phyloP scores from a whole-genome alignment of 805 yeast species.

The Deakozyma indianensis region DNA sequence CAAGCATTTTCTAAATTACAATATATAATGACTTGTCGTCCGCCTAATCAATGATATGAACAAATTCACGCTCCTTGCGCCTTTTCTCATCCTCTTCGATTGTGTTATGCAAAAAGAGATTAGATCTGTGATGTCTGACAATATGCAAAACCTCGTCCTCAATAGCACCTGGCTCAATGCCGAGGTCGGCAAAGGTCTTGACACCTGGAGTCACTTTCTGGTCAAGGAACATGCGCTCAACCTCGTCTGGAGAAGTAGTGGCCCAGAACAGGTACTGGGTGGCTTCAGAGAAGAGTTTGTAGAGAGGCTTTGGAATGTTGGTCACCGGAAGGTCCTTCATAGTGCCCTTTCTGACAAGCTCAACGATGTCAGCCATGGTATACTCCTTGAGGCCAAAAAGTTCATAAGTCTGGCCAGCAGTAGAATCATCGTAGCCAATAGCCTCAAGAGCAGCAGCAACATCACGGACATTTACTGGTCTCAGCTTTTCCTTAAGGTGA shows the following conservation, averaged over 20 bases:
- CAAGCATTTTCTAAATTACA: not conserved
- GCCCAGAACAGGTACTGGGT: constrained; percentile 30
- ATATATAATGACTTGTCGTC: not conserved
- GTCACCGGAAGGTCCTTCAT: constrained; percentile 25
- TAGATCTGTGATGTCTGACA: constrained; percentile 17
- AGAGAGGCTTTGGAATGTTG: constrained; percentile 27
- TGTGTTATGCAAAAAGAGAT: constrained; percentile 14
- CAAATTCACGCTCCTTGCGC: constrained; percentile 15
- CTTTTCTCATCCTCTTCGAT: constrained; percentile 15
- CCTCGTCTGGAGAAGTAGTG: constrained; percentile 50
- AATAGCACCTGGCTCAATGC: constrained; percentile 43
- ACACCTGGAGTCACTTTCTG: constrained; percentile 50
- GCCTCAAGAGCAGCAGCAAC: constrained; percentile 67
- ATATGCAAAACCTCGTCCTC: constrained; percentile 26
- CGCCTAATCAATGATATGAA: constrained; percentile 14
- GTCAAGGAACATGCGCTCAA: constrained; percentile 56
- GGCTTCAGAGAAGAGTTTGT: constrained; percentile 22
- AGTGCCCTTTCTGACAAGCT: constrained; percentile 52
- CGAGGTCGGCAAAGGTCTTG: constrained; percentile 54
- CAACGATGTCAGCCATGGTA: constrained; percentile 48
- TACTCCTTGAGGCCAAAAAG: constrained; percentile 58
- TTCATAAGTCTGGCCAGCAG: constrained; percentile 64
- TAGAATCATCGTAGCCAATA: constrained; percentile 70
- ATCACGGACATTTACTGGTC: constrained; percentile 65
- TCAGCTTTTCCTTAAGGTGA: constrained; percentile 42